Percentiles rank a stretch among this genome's conserved stretches.
These are phyloP conservation scores for Pseudoturritis turrita DNA, from an alignment of 345 rosid genomes.

Conservation along the genomic window DNA sequence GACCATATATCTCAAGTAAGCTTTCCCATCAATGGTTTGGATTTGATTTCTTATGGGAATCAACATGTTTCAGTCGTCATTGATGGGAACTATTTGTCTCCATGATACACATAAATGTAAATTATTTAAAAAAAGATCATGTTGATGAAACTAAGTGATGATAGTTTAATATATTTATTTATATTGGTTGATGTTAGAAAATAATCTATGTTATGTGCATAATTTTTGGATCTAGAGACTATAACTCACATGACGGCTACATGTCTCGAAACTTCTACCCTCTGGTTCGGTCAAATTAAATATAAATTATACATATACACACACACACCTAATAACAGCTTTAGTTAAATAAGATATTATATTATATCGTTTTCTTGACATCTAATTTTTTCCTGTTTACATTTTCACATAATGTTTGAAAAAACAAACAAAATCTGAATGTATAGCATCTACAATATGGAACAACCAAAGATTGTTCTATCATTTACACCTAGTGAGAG, in stretches of 20 bases:
- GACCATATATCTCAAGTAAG: too few species aligned
- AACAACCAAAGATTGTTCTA: neutral
- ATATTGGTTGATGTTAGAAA: neutral
- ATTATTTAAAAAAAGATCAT: too few species aligned
- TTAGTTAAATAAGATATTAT: neutral
- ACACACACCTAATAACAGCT: neutral
- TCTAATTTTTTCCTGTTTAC: neutral
- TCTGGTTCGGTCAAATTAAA: neutral
- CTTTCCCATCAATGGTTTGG: too few species aligned
- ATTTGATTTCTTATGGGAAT: too few species aligned
- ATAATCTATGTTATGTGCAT: neutral
- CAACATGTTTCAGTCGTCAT: too few species aligned
- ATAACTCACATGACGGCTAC: neutral
- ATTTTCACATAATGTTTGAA: neutral
- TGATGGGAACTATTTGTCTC: too few species aligned
- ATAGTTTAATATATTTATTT: too few species aligned
- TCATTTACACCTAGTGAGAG: too few species aligned
- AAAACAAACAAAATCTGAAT: neutral
- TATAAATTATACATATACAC: neutral
- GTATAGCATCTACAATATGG: neutral
- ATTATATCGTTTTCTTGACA: constrained; percentile 1
- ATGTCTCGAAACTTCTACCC: neutral
- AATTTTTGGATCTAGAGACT: neutral
- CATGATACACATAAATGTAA: too few species aligned
- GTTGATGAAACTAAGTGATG: too few species aligned